These are phyloP conservation scores for Gymnopilus junonius DNA, from an alignment of 768 basidiomycete genomes.

Conservation along the genomic window DNA sequence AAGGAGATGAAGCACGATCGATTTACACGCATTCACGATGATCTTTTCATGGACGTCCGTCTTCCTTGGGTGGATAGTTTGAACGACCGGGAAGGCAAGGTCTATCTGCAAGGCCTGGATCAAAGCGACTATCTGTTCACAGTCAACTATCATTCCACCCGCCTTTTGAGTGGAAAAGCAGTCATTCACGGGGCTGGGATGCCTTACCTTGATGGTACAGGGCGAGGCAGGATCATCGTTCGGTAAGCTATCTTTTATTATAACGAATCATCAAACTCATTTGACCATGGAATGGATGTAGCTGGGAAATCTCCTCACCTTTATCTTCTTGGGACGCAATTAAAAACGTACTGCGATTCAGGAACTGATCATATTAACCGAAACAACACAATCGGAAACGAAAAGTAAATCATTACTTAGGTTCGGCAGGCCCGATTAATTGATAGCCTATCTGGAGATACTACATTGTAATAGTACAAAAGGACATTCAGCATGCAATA, in stretches of 20 bases:
- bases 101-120: constrained; percentile 55
- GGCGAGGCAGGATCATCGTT: constrained; percentile 28
- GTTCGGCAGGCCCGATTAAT: constrained; percentile 2
- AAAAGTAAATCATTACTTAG: neutral
- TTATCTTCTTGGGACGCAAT: constrained; percentile 21
- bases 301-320: constrained; percentile 32
- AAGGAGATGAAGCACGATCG: constrained; percentile 54
- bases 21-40: constrained; percentile 53
- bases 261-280: constrained; percentile 3
- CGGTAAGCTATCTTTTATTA: constrained; percentile 20
- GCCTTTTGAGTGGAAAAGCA: constrained; percentile 45
- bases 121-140: constrained; percentile 50
- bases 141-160: constrained; percentile 50
- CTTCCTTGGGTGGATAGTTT: constrained; percentile 59
- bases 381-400: neutral
- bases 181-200: constrained; percentile 59
- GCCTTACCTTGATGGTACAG: constrained; percentile 45
- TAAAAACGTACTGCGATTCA: constrained; percentile 16
- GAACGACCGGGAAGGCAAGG: constrained; percentile 45
- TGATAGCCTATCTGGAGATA: neutral
- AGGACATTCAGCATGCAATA: neutral
- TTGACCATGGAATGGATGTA: constrained; percentile 14
- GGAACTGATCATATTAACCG: constrained; percentile 7
- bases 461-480: neutral
- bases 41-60: constrained; percentile 53